Conservation (phyloP, 805 yeast species). For the Nakazawaea populi region DNA sequence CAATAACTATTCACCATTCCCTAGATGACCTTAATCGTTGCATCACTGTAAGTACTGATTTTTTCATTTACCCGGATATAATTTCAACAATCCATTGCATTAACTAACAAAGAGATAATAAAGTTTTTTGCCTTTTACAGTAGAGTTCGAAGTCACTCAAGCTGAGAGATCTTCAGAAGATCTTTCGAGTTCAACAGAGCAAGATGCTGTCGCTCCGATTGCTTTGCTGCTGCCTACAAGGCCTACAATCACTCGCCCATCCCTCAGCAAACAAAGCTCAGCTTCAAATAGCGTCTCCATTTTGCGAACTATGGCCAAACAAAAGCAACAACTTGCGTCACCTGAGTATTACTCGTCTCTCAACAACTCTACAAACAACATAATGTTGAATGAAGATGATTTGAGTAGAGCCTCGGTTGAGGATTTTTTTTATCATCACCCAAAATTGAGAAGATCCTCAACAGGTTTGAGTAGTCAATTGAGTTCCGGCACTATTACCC, state of each 20-base stretch:
- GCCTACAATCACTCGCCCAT: not conserved
- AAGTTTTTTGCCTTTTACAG: slow-evolving; percentile 69
- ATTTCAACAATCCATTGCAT: not conserved
- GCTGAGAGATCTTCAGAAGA: not conserved
- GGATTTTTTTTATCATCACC: slow-evolving; percentile 43
- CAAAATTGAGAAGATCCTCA: slow-evolving; percentile 13
- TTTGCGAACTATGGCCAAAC: slow-evolving; percentile 25
- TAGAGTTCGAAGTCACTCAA: slow-evolving; percentile 48
- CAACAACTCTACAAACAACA: not conserved
- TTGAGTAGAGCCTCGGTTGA: slow-evolving; percentile 35
- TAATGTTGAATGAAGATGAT: slow-evolving; percentile 3
- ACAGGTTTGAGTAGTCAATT: slow-evolving; percentile 1
- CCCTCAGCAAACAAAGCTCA: not conserved
- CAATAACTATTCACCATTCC: not conserved
- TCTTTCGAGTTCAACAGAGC: not conserved
- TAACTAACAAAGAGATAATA: not conserved
- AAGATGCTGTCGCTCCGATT: not conserved
- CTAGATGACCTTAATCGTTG: slow-evolving; percentile 61
- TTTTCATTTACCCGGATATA: not conserved
- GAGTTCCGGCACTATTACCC: slow-evolving; percentile 9
- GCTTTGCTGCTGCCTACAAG: not conserved
- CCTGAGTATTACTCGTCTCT: slow-evolving; percentile 10
- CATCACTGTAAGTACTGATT: slow-evolving; percentile 49
- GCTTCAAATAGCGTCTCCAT: slow-evolving; percentile 3
- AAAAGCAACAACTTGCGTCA: slow-evolving; percentile 14